Conservation (phyloP, 148 eudicot genomes). For the Suaeda aralocaspica region DNA sequence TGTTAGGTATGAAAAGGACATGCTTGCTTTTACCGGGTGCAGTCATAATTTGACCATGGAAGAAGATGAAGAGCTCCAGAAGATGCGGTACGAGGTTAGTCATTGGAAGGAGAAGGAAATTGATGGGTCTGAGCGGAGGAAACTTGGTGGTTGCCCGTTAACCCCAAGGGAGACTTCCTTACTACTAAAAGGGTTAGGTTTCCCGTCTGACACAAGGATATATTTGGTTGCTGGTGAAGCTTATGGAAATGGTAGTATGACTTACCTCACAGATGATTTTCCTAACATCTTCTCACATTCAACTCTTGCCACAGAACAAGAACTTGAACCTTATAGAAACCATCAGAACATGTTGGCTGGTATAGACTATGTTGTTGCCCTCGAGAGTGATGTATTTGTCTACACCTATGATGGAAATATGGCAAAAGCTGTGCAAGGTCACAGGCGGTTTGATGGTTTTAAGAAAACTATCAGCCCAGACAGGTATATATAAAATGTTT, state of each 20-base stretch:
- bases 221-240: conserved; percentile 97
- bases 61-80: conserved; percentile 81
- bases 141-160: conserved; percentile 85
- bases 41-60: conserved; percentile 79
- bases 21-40: conserved; percentile 99
- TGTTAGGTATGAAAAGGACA: conserved; percentile 95
- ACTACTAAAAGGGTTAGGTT: conserved; percentile 74
- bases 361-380: conserved; percentile 85
- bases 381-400: conserved; percentile 79
- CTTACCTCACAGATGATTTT: conserved; percentile 53
- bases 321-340: conserved; percentile 64
- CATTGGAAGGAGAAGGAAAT: conserved; percentile 99
- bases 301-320: conserved; percentile 63
- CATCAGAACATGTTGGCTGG: conserved; percentile 99
- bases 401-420: conserved; percentile 97
- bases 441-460: conserved; percentile 85
- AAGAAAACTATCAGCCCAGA: conserved; percentile 87
- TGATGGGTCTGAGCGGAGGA: conserved; percentile 75
- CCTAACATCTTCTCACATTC: conserved; percentile 86
- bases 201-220: conserved; percentile 69
- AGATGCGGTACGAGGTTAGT: conserved; percentile 78
- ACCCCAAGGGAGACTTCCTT: conserved; percentile 93
- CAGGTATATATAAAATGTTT: conserved; percentile 51
- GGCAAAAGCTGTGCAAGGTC: conserved; percentile 99
- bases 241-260: conserved; percentile 88